Percentiles rank a stretch among this genome's conserved stretches.
phyloP scores from a whole-genome alignment of 2,329 filamentous ascomycete genomes.

The Rugonectria rugulosa region DNA sequence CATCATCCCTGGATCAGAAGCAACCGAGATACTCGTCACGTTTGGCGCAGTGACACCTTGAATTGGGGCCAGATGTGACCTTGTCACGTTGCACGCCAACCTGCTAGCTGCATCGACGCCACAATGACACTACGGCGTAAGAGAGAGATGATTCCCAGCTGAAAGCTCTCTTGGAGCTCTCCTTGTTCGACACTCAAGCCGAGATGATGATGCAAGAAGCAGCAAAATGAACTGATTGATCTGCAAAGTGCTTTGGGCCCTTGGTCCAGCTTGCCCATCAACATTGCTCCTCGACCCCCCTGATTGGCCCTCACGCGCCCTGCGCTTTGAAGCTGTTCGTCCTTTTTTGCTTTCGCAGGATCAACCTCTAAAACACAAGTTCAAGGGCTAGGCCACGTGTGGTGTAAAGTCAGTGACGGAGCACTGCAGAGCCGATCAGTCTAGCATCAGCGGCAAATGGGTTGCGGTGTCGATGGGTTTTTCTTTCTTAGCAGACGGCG shows the following conservation, averaged over 20 bases:
- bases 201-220: neutral
- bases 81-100: neutral
- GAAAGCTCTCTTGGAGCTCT: neutral
- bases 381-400: conserved; percentile 14
- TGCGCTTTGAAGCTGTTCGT: neutral
- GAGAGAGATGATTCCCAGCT: neutral
- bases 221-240: neutral
- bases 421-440: conserved; percentile 1
- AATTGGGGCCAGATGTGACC: neutral
- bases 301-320: too few species aligned
- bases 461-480: too few species aligned
- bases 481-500: too few species aligned
- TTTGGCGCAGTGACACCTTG: neutral
- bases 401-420: conserved; percentile 16
- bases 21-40: too few species aligned
- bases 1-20: neutral
- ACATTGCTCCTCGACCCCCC: too few species aligned
- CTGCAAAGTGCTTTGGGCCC: too few species aligned
- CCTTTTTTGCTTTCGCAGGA: neutral
- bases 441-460: conserved; percentile 4
- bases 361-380: neutral
- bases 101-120: neutral
- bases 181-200: too few species aligned
- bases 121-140: neutral
- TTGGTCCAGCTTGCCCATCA: too few species aligned